Percentiles rank a stretch among this genome's conserved stretches.
These are phyloP conservation scores for Aristolochia fimbriata DNA, from an alignment of 164 flowering plant genomes.

Conservation along the genomic window DNA sequence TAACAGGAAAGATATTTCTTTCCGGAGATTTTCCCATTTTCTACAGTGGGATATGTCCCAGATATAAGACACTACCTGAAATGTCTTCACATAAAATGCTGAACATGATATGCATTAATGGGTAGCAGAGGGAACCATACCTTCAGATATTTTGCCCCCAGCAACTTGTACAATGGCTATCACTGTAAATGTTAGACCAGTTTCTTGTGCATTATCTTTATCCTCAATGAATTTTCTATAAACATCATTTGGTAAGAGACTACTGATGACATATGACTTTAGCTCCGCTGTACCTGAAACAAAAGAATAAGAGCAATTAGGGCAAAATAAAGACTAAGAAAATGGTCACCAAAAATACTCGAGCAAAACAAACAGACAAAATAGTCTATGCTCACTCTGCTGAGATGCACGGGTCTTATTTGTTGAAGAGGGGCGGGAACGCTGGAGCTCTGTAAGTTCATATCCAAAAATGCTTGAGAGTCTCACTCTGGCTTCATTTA, in stretches of 20 bases:
- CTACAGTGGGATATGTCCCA: no score
- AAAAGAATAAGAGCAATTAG: slow-evolving; percentile 1
- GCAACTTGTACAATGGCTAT: slow-evolving; percentile 65
- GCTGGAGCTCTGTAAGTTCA: slow-evolving; percentile 80
- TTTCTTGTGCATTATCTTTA: slow-evolving; percentile 36
- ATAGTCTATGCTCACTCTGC: slow-evolving; percentile 28
- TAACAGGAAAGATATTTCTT: no score
- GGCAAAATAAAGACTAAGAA: not conserved
- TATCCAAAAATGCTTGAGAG: slow-evolving; percentile 71
- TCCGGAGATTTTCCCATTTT: no score
- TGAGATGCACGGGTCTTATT: slow-evolving; percentile 47
- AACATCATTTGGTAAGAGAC: slow-evolving; percentile 60
- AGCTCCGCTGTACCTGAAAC: slow-evolving; percentile 46
- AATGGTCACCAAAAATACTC: not conserved
- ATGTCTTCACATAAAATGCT: no score
- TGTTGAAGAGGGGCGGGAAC: slow-evolving; percentile 48
- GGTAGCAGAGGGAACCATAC: slow-evolving; percentile 38
- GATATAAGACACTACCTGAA: no score
- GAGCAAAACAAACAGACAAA: not conserved
- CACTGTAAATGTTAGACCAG: slow-evolving; percentile 69
- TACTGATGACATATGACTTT: slow-evolving; percentile 62
- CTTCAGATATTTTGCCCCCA: slow-evolving; percentile 84
- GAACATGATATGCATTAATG: no score
- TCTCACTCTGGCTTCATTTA: slow-evolving; percentile 65
- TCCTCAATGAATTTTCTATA: slow-evolving; percentile 67